These are phyloP conservation scores for Hawksworthiomyces lignivorus DNA, from an alignment of 2,329 filamentous ascomycete genomes.

Conservation along the genomic window DNA sequence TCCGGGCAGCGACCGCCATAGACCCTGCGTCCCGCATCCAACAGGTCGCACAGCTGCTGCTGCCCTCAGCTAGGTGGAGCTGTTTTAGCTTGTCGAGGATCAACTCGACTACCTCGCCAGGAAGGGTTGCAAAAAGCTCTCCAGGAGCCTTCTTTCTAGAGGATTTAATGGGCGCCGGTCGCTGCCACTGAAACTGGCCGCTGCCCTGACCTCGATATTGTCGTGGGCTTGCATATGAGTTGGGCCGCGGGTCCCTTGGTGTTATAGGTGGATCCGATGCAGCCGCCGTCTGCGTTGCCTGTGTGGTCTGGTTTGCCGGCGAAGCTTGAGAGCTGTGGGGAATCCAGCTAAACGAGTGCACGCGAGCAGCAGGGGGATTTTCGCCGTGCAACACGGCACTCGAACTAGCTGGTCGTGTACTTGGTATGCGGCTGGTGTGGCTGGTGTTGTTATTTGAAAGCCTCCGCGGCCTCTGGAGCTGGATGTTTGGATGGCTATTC, in stretches of 20 bases:
- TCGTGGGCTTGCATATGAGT: too few relatives aligned
- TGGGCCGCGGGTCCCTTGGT: too few relatives aligned
- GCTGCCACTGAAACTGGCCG: slow-evolving; percentile 4
- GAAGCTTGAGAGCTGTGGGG: slow-evolving; percentile 22
- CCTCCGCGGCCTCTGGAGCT: too few relatives aligned
- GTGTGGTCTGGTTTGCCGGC: neutral
- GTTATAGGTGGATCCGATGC: neutral
- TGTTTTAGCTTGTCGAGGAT: slow-evolving; percentile 47
- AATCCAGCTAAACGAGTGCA: slow-evolving; percentile 19
- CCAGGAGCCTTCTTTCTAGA: slow-evolving; percentile 30
- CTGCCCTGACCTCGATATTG: neutral
- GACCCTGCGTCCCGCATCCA: slow-evolving; percentile 55
- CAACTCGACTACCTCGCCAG: slow-evolving; percentile 50
- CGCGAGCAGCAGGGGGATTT: too few relatives aligned
- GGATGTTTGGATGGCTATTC: too few relatives aligned
- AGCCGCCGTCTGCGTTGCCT: too few relatives aligned
- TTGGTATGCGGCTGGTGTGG: neutral
- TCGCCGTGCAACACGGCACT: too few relatives aligned
- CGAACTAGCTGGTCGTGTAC: neutral
- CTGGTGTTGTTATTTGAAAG: neutral
- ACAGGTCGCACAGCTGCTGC: slow-evolving; percentile 53
- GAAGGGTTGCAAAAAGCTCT: slow-evolving; percentile 47
- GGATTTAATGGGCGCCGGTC: slow-evolving; percentile 23
- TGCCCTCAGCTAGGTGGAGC: slow-evolving; percentile 39
- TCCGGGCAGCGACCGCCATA: slow-evolving; percentile 41